phyloP scores from a whole-genome alignment of 805 yeast genomes.

The Cyberlindnera saturnus region DNA sequence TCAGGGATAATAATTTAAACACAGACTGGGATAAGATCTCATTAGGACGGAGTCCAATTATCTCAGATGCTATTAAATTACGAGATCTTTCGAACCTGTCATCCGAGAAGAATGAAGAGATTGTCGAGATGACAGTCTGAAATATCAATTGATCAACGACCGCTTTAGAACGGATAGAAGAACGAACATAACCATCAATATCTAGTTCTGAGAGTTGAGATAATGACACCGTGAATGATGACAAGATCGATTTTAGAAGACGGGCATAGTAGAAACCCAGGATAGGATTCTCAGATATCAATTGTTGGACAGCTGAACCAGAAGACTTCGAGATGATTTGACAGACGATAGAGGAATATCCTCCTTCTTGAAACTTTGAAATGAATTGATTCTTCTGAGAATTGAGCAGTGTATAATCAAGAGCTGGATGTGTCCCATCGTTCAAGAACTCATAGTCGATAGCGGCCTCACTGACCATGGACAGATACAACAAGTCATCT shows the following conservation, averaged over 20 bases:
- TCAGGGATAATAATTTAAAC: slow-evolving; percentile 41
- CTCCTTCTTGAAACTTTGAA: slow-evolving; percentile 10
- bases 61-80: slow-evolving; percentile 57
- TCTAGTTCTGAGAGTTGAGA: slow-evolving; percentile 22
- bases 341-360: slow-evolving; percentile 16
- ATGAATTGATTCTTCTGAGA: background rate
- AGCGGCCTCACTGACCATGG: slow-evolving; percentile 31
- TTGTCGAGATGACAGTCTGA: slow-evolving; percentile 29
- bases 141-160: slow-evolving; percentile 16
- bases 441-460: slow-evolving; percentile 32
- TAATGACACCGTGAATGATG: slow-evolving; percentile 20
- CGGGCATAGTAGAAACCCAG: slow-evolving; percentile 27
- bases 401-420: background rate
- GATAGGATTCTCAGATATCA: background rate
- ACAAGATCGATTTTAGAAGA: slow-evolving; percentile 29
- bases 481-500: slow-evolving; percentile 21
- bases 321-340: slow-evolving; percentile 16
- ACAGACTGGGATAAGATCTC: slow-evolving; percentile 40
- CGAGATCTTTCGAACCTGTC: slow-evolving; percentile 44
- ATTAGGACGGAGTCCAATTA: slow-evolving; percentile 45
- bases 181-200: slow-evolving; percentile 29
- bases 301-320: slow-evolving; percentile 7
- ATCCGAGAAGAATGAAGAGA: slow-evolving; percentile 31
- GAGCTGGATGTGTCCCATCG: slow-evolving; percentile 1
- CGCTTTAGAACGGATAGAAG: slow-evolving; percentile 29